Base-by-base conservation (phyloP, 768 basidiomycete species). In the Paxillus involutus region DNA sequence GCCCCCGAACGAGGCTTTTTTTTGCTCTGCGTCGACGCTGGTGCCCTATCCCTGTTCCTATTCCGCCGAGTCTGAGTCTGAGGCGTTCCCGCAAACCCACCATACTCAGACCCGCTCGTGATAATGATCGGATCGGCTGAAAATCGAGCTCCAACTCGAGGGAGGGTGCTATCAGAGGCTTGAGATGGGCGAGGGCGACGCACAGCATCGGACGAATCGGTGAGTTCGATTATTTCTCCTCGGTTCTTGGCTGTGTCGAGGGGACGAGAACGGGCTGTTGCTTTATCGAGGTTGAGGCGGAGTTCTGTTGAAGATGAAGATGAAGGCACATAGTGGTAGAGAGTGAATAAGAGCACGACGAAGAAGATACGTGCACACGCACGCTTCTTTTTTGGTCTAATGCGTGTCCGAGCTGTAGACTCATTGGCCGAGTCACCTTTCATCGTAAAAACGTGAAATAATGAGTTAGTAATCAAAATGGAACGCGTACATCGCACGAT, bases 91-190 rank as follows among this genome's bases (percentile, higher is more conserved):
- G 2, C 8, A 0, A 19, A 1, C 2, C 0, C 30, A 1, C 55
- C 58, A 11, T 56, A 59, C 3, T 64, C 70, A 4, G 68, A 70
- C 47, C 47, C 35, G 33, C 68, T 71, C 6, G 43, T 47, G 16
- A 70, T 61, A 30, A 71, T 2, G 51, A 70, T 70, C 11, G 59
- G 54, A 29, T 63, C 59, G 6, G 37, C 41, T 11, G 50, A 24
- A 12, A 30, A 16, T 9, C 36, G 29, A 19, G 16, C 19, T 10
- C 24, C 26, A 12, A 14, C 12, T 13, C 13, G 35, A 3, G 24
- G 41, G n/a, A 9, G 32, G 13, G 43, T 30, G 5, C 29, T 43
- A 47, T 35, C 21, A 32, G 29, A 29, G 4, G 14, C 14, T 9
- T 46, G 63, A 41, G 51, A 44, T 1, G 36, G 51, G n/a, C 51